These are phyloP conservation scores for Urostyla sp. DNA, from an alignment of 73 alveolate species.

Conservation along the genomic window DNA sequence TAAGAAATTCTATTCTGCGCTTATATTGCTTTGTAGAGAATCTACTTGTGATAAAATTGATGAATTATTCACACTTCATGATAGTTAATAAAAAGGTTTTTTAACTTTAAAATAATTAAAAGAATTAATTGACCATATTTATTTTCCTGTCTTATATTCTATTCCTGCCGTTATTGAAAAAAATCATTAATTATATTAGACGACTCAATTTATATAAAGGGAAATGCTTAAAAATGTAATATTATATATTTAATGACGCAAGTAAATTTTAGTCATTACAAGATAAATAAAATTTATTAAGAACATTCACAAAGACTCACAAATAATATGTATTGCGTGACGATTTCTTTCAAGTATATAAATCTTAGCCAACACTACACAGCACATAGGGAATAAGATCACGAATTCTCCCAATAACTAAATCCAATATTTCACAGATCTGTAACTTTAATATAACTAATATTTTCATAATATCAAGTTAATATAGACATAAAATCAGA, in stretches of 20 bases:
- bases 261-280: slow-evolving; percentile 4
- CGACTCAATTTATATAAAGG: neutral
- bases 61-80: slow-evolving; percentile 28
- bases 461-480: neutral
- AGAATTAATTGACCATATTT: slow-evolving; percentile 39
- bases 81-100: neutral
- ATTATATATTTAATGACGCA: neutral
- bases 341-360: neutral
- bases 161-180: slow-evolving; percentile 35
- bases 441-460: slow-evolving; percentile 1
- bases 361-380: neutral
- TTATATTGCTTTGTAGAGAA: slow-evolving; percentile 22
- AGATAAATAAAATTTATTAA: slow-evolving; percentile 19
- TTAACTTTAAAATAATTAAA: slow-evolving; percentile 10
- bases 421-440: slow-evolving; percentile 7
- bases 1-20: slow-evolving; percentile 33
- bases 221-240: slow-evolving; percentile 49
- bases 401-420: slow-evolving; percentile 7
- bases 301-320: slow-evolving; percentile 26
- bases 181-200: neutral
- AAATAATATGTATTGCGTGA: neutral
- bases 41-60: slow-evolving; percentile 37
- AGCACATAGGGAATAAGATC: slow-evolving; percentile 21
- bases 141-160: slow-evolving; percentile 18
- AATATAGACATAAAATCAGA: slow-evolving; percentile 34